Evolutionary conservation across 2,329 filamentous ascomycete genomes (phyloP).

Genomic region (Aspergillus amoenus): DNA sequence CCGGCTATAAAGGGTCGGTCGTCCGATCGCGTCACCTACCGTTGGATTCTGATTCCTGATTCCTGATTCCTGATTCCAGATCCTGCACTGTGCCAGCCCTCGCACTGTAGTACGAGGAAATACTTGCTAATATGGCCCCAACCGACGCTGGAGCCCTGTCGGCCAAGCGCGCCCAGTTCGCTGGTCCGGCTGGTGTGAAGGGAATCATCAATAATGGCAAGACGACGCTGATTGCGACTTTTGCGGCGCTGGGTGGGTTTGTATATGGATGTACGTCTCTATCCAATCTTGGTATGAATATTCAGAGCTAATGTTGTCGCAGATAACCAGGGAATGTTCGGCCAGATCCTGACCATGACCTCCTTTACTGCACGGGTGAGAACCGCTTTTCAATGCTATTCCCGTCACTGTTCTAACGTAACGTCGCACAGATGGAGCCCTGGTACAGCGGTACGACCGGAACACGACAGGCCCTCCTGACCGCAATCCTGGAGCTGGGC

Average conservation of each 20-base stretch:
- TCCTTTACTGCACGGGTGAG: slow-evolving; percentile 46
- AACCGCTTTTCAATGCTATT: no score
- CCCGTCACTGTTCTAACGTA: no score
- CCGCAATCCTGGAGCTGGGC: slow-evolving; percentile 44
- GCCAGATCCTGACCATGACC: slow-evolving; percentile 60
- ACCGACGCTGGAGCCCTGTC: background rate
- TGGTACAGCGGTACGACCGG: slow-evolving; percentile 3
- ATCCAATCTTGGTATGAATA: background rate
- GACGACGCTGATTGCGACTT: slow-evolving; percentile 56
- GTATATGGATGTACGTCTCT: slow-evolving; percentile 57
- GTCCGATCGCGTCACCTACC: no score
- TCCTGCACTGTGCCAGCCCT: no score
- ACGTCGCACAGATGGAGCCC: slow-evolving; percentile 26
- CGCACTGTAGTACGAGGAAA: no score
- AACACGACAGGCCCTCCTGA: slow-evolving; percentile 31
- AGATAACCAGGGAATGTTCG: slow-evolving; percentile 74
- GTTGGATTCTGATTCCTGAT: no score
- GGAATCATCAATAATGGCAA: slow-evolving; percentile 26
- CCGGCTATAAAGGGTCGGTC: no score
- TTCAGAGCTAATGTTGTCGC: background rate
- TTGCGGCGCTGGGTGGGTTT: slow-evolving; percentile 53
- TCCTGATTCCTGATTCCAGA: no score
- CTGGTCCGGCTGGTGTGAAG: background rate
- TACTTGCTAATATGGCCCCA: no score
- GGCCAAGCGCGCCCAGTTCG: slow-evolving; percentile 1